Conservation (phyloP, 345 rosid genomes). For the Eucalyptus dawsonii region DNA sequence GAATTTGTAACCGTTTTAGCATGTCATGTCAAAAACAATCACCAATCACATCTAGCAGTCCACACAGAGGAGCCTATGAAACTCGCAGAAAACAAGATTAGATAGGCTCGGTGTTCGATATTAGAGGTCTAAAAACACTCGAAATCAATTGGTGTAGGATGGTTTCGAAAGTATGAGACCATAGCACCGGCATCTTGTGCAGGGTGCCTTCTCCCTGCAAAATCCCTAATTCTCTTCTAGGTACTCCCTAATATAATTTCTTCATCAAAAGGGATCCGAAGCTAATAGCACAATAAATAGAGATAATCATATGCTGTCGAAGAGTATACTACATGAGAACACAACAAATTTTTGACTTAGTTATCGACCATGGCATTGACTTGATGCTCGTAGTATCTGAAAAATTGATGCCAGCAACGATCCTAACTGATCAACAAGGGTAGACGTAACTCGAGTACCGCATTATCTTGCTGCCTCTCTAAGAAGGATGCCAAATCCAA, state of each 20-base stretch:
- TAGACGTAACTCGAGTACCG: neutral
- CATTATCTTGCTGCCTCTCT: neutral
- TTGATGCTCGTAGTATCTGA: neutral
- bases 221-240: neutral
- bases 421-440: neutral
- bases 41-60: neutral
- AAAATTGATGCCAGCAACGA: neutral
- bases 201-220: neutral
- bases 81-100: neutral
- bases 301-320: neutral
- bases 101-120: neutral
- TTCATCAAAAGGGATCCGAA: neutral
- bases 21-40: neutral
- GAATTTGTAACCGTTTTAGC: neutral
- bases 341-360: neutral
- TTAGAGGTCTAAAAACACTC: neutral
- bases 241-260: neutral
- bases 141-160: neutral
- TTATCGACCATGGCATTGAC: neutral
- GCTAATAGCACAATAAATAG: neutral
- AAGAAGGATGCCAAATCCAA: neutral
- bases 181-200: neutral
- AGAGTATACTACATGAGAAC: neutral
- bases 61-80: neutral
- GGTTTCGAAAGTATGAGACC: neutral